Conservation (phyloP, 1,139 yeast species). For the Yamadazyma siamensis region DNA sequence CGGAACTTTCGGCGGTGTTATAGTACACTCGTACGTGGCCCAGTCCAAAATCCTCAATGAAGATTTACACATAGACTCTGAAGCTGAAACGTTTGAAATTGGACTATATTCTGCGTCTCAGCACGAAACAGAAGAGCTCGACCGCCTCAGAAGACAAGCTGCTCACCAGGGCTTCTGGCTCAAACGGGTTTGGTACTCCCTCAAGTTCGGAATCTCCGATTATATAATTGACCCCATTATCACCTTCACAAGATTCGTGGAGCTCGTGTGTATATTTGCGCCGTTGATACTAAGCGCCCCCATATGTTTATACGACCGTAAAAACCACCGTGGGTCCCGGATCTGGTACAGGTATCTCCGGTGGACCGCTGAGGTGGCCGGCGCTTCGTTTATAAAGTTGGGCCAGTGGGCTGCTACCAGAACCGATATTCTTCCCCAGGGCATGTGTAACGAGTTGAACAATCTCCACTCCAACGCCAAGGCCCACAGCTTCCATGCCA, state of each 20-base stretch:
- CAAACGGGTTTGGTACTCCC: constrained; percentile 26
- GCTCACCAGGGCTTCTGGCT: constrained; percentile 22
- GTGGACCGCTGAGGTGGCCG: constrained; percentile 75
- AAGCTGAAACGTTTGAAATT: constrained; percentile 64
- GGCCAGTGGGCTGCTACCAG: constrained; percentile 99
- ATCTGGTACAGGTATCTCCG: constrained; percentile 72
- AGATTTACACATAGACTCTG: constrained; percentile 38
- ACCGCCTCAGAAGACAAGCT: constrained; percentile 22
- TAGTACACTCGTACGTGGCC: too few species aligned
- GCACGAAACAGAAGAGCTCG: constrained; percentile 47
- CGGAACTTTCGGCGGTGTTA: too few species aligned
- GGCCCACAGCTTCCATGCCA: constrained; percentile 63
- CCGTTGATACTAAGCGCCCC: constrained; percentile 73
- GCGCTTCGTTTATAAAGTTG: constrained; percentile 90
- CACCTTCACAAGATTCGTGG: constrained; percentile 66
- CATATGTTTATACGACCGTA: constrained; percentile 57
- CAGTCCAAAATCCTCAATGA: too few species aligned
- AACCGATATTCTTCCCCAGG: constrained; percentile 84
- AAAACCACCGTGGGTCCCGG: constrained; percentile 52
- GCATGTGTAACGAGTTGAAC: constrained; percentile 74
- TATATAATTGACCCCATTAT: constrained; percentile 64
- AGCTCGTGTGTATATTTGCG: constrained; percentile 60
- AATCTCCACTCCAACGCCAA: constrained; percentile 79
- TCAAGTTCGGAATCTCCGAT: constrained; percentile 47
- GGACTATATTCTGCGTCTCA: constrained; percentile 65